Evolutionary conservation across 805 yeast genomes (phyloP).

Genomic region (Pichia thaimueangensis): DNA sequence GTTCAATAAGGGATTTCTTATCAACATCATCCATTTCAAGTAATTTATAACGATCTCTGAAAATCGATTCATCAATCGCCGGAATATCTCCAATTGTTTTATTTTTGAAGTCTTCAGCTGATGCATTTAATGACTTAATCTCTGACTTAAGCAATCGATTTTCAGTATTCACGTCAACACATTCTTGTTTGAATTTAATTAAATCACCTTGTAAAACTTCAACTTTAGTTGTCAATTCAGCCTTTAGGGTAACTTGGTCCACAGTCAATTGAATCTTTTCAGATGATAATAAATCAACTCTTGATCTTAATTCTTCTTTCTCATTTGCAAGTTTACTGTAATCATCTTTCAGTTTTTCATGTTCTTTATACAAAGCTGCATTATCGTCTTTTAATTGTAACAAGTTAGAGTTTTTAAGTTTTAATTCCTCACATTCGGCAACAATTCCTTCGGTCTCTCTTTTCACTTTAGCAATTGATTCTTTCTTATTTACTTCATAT

Average conservation of each 20-base stretch:
- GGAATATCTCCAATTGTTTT: not conserved
- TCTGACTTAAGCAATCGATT: conserved; percentile 2
- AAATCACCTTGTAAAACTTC: conserved; percentile 1
- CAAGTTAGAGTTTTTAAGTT: not conserved
- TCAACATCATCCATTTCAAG: conserved; percentile 14
- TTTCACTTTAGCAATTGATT: not conserved
- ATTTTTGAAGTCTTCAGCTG: not conserved
- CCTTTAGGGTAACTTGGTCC: not conserved
- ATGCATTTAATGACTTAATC: not conserved
- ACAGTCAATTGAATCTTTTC: not conserved
- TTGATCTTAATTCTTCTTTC: too few species aligned
- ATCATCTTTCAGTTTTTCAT: not conserved
- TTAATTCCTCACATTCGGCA: not conserved
- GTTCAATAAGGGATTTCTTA: conserved; percentile 9
- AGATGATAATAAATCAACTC: not conserved
- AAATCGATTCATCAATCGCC: conserved; percentile 3
- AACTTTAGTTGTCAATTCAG: not conserved
- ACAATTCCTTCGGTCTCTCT: not conserved
- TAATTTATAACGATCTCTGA: conserved; percentile 1
- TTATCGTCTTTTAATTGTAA: not conserved
- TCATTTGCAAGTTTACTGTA: not conserved
- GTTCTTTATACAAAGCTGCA: not conserved
- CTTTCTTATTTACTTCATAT: not conserved
- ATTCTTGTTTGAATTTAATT: not conserved
- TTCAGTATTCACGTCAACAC: not conserved